Evolutionary conservation across 1,284 basidiomycete genomes (phyloP).

Genomic region (Papiliotrema flavescens): DNA sequence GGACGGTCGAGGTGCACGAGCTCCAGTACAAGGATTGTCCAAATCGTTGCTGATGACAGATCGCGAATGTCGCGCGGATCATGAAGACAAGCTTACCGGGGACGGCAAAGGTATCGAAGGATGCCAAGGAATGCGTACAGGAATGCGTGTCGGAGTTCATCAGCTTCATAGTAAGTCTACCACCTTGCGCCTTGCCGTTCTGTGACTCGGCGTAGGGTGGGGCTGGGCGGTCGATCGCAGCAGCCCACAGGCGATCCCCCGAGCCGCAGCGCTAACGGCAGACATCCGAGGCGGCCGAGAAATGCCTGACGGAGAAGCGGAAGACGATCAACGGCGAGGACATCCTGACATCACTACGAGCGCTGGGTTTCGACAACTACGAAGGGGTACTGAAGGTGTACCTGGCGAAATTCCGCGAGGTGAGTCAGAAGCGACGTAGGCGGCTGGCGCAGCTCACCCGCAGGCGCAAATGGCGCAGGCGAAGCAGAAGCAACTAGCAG

Average conservation of each 20-base stretch:
- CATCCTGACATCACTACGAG: conserved; percentile 85
- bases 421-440: conserved; percentile 44
- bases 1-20: no score
- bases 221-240: no score
- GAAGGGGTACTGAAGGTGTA: conserved; percentile 81
- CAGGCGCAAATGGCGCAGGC: conserved; percentile 30
- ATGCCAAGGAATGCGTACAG: conserved; percentile 94
- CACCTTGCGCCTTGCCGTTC: no score
- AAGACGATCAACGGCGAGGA: conserved; percentile 90
- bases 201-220: no score
- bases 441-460: not conserved
- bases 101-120: conserved; percentile 94
- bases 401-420: conserved; percentile 84
- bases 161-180: conserved; percentile 65
- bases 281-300: conserved; percentile 66
- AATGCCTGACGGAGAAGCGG: conserved; percentile 91
- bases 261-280: conserved; percentile 6
- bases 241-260: no score
- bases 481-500: conserved; percentile 12
- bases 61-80: conserved; percentile 90
- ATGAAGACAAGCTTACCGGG: conserved; percentile 87
- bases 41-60: conserved; percentile 54
- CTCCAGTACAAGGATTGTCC: not conserved
- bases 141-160: conserved; percentile 97
- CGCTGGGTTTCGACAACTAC: conserved; percentile 93